A percentile compares a stretch with the other conserved stretches of the same genome.
Conservation (phyloP, 768 basidiomycete species). For the Lactarius hatsudake region DNA sequence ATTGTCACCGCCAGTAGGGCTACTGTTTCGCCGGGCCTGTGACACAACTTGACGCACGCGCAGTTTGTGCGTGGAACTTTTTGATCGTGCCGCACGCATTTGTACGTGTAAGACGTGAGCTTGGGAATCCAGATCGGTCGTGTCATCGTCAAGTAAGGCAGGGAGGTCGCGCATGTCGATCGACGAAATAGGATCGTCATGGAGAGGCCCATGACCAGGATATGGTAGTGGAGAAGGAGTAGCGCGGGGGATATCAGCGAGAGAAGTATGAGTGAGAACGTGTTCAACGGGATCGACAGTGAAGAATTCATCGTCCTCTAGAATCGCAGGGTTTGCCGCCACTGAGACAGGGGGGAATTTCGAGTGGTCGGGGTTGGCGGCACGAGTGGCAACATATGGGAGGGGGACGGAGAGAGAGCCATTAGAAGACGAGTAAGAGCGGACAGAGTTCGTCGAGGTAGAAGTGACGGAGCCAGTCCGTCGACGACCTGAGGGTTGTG, state of each 20-base stretch:
- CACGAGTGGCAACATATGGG: background rate
- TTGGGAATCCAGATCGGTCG: slow-evolving; percentile 15
- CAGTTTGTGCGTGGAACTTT: slow-evolving; percentile 9
- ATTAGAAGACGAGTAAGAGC: slow-evolving; percentile 31
- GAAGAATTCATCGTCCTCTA: slow-evolving; percentile 34
- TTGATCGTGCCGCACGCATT: slow-evolving; percentile 19
- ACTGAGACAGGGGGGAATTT: slow-evolving; percentile 22
- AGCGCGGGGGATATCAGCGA: slow-evolving; percentile 32
- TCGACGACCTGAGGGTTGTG: slow-evolving; percentile 3
- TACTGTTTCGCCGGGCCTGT: slow-evolving; percentile 7
- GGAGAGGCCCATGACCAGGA: slow-evolving; percentile 12
- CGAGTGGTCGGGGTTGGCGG: slow-evolving; percentile 9
- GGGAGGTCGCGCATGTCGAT: slow-evolving; percentile 36
- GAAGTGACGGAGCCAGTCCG: slow-evolving; percentile 29
- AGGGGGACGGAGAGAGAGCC: slow-evolving; percentile 30
- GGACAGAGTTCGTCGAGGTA: slow-evolving; percentile 29
- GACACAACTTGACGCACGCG: slow-evolving; percentile 10
- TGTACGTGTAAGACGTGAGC: slow-evolving; percentile 11
- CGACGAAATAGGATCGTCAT: slow-evolving; percentile 33
- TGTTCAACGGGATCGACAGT: background rate
- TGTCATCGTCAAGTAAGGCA: slow-evolving; percentile 32
- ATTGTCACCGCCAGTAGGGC: background rate
- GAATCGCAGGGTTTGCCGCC: slow-evolving; percentile 32
- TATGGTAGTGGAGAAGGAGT: slow-evolving; percentile 22
- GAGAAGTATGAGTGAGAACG: slow-evolving; percentile 29